Evolutionary conservation across 2,329 filamentous ascomycete species (phyloP), one percentile per base, ranked within the genome.

Genomic region (Alternaria brassicae): DNA sequence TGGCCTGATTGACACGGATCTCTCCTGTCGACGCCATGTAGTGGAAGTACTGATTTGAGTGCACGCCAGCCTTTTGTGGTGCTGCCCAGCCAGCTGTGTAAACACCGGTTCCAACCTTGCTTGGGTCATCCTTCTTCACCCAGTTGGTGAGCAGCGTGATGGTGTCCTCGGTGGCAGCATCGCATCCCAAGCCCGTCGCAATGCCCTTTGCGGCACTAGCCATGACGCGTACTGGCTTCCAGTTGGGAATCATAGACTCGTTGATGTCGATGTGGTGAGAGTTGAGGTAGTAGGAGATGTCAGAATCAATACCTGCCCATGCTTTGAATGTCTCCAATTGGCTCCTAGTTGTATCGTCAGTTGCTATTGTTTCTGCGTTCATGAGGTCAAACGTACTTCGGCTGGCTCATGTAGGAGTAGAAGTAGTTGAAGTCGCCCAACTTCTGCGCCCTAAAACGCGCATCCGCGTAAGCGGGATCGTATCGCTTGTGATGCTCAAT

Each of bases 361-460:
- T 96, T 23, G 56, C 21, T 49, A 25, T 37, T 32, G 15, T 13
- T 25, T 45, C 27, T 3, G 10, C 13, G 15, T 12, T 9, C 5
- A 19, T 61, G 91, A 90, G 34, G 8, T 42, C 30, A n/a, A 21
- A 25, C 63, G 59, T 65, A 73, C 71, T 77, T 77, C 19, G 74
- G 74, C 83, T 97, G 93, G 49, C 89, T 92, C 93, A 97, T 96
- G 86, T 97, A 97, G 70, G 87, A 90, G 85, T 97, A 97, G 78
- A 96, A 97, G 84, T 97, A 97, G 84, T 96, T 97, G 87, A 97
- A 97, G 80, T 97, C 92, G 65, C 93, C 93, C 7, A 97, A 83
- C 53, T 84, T 88, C 73, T 87, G 81, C 13, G 92, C 91, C 69
- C 90, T 88, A 81, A 89, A 89, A 49, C 89, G 87, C 13, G 94